Evolutionary conservation across 2,329 filamentous ascomycete genomes (phyloP).

Genomic region (Trichocomaceae sp.): DNA sequence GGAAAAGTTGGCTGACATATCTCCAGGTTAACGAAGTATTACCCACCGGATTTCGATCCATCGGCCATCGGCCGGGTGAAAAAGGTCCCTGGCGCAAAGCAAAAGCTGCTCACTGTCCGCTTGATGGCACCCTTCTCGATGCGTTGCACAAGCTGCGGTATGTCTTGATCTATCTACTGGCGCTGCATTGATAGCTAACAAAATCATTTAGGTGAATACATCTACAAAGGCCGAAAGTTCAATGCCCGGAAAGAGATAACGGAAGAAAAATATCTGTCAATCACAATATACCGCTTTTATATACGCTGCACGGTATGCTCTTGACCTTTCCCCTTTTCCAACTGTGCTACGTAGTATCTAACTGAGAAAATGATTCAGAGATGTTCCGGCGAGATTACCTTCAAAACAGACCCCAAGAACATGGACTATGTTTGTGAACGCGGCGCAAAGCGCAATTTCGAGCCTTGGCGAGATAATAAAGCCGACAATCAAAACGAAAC

Average conservation of each 20-base stretch:
- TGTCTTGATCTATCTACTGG: not conserved
- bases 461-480: conserved; percentile 73
- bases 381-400: conserved; percentile 70
- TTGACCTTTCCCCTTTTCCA: not conserved
- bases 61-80: conserved; percentile 59
- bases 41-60: conserved; percentile 81
- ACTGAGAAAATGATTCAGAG: conserved; percentile 3
- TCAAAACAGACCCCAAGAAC: conserved; percentile 90
- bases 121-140: conserved; percentile 85
- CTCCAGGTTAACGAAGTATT: conserved; percentile 36
- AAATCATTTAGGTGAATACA: conserved; percentile 62
- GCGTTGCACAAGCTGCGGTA: conserved; percentile 53
- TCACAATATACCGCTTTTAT: conserved; percentile 84
- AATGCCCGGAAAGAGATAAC: conserved; percentile 91
- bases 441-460: conserved; percentile 87
- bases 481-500: conserved; percentile 61
- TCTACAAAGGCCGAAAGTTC: conserved; percentile 91
- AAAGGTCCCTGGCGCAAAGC: conserved; percentile 6
- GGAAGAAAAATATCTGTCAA: conserved; percentile 80
- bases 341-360: not conserved
- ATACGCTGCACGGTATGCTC: conserved; percentile 78
- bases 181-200: not conserved
- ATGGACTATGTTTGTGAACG: conserved; percentile 75
- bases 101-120: conserved; percentile 67
- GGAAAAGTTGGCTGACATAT: not conserved